phyloP scores from a whole-genome alignment of 2,329 filamentous ascomycete species.

The Zymoseptoria brevis region DNA sequence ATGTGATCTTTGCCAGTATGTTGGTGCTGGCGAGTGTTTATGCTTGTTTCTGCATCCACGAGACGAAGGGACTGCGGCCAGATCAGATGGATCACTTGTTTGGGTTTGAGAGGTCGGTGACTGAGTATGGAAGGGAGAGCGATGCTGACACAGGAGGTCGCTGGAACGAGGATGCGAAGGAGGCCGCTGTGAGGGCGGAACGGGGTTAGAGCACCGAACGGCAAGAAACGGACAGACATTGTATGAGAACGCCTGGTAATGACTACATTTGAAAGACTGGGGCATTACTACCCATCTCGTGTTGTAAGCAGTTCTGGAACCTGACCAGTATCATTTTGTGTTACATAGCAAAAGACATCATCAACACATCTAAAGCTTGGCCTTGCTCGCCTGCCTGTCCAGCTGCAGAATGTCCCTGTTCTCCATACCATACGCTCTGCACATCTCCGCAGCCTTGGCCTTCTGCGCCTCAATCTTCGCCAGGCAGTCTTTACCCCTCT shows the following conservation, averaged over 20 bases:
- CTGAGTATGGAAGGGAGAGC: neutral
- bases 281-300: no score
- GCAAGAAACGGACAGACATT: neutral
- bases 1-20: slow-evolving; percentile 35
- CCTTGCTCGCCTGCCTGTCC: slow-evolving; percentile 31
- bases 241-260: no score
- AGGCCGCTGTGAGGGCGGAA: neutral
- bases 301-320: neutral
- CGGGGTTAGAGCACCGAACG: neutral
- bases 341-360: neutral
- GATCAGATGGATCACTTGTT: slow-evolving; percentile 35
- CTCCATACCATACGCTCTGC: slow-evolving; percentile 50
- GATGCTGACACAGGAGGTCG: neutral
- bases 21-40: slow-evolving; percentile 32
- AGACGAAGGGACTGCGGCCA: slow-evolving; percentile 32
- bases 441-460: slow-evolving; percentile 56
- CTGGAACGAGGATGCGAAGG: neutral
- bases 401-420: slow-evolving; percentile 35
- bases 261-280: no score
- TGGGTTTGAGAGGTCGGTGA: slow-evolving; percentile 18
- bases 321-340: neutral
- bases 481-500: slow-evolving; percentile 51
- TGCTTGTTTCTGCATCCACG: slow-evolving; percentile 35
- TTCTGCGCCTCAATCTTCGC: slow-evolving; percentile 57
- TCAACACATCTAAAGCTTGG: slow-evolving; percentile 32